Percentiles rank a stretch among this genome's conserved stretches.
Conservation (phyloP, 1,284 basidiomycete species). For the Malassezia brasiliensis region DNA sequence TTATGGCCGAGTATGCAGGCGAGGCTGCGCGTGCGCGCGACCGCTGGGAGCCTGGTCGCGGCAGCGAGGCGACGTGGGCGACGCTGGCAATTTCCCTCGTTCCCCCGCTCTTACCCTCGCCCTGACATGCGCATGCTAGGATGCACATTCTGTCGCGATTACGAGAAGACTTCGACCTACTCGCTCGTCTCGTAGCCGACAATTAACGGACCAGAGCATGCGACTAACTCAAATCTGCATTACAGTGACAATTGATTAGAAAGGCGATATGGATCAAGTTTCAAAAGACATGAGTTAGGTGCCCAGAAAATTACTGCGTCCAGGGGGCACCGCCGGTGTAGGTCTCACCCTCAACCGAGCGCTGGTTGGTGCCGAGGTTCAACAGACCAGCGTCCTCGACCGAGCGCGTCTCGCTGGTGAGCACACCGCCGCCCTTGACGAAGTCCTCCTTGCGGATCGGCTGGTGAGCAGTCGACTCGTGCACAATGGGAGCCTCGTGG, state of each 20-base stretch:
- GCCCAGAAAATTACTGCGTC: neutral
- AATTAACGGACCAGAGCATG: neutral
- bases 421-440: slow-evolving; percentile 34
- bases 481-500: slow-evolving; percentile 47
- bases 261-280: slow-evolving; percentile 5
- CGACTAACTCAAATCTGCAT: slow-evolving; percentile 2
- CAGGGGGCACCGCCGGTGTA: slow-evolving; percentile 14
- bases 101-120: too few species aligned
- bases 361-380: slow-evolving; percentile 37
- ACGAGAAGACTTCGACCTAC: too few species aligned
- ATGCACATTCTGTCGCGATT: too few species aligned
- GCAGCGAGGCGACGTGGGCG: slow-evolving; percentile 5
- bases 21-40: slow-evolving; percentile 1
- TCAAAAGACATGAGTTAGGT: neutral
- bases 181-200: too few species aligned
- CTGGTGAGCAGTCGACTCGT: slow-evolving; percentile 41
- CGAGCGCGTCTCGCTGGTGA: slow-evolving; percentile 23
- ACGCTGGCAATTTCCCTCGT: neutral
- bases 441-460: slow-evolving; percentile 40
- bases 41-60: slow-evolving; percentile 9
- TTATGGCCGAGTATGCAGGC: slow-evolving; percentile 5
- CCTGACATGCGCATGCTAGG: neutral
- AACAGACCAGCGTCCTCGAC: slow-evolving; percentile 34
- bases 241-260: slow-evolving; percentile 12
- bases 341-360: slow-evolving; percentile 30